Base-by-base conservation (phyloP, 2,329 filamentous ascomycete species). In the Ceratocystis huliohia region DNA sequence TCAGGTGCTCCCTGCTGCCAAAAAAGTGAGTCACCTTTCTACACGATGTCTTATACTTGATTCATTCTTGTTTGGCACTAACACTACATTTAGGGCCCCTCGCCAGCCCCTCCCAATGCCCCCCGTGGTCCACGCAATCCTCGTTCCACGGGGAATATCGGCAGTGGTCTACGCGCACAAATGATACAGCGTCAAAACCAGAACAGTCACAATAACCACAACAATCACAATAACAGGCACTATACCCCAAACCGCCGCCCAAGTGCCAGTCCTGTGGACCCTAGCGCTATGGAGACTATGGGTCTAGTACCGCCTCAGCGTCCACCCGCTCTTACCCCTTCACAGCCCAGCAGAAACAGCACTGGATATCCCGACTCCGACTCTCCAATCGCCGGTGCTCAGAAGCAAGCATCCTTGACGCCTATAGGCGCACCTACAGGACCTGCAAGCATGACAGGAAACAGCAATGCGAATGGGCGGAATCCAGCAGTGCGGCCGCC, bases 231-330 rank as follows among this genome's bases (percentile, higher is more conserved):
- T 10, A 45, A 17, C 64, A 63, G 46, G 65, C 33, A 48, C 3
- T 41, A 33, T 13, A 46, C 41, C 48, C 10, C 20, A 4, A 25
- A 53, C 48, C 48, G 48, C 25, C 48, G 10, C 48, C 22, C 48
- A 15, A 53, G 48, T 15, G 22, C 48, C 22, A 20, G 48, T 15
- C 63, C 74, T 7, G 73, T 71, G 7, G 81, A 83, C 65, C 80
- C 80, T 1, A 80, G 80, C 1, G 81, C 80, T 20, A 80, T 82
- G 79, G 77, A 79, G 66, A 77, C 80, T 22, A 73, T 82, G 59
- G 80, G 80, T 5, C 72, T 83, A 69, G 74, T 72, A 10, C 79
- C 80, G 25, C 79, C 79, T 5, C 75, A 78, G 68, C 74, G 78
- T 46, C 76, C 77, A 57, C 75, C 76, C 2, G 71, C 76, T 33